These are phyloP conservation scores for Aegilops sharonensis DNA, from an alignment of 176 grass and related monocot species.

Conservation along the genomic window DNA sequence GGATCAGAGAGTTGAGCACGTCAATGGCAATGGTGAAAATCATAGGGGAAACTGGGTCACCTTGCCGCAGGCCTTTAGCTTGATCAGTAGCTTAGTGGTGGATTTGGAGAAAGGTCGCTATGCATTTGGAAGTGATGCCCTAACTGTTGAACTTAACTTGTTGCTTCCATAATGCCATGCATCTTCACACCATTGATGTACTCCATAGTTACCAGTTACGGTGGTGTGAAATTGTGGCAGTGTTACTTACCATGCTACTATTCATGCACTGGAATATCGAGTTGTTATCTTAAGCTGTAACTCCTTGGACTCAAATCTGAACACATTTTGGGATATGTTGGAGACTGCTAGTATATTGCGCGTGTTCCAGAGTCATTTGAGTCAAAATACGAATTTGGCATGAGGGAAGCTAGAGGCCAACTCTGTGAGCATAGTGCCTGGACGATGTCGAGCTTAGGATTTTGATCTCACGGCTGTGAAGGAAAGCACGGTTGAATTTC, in stretches of 20 bases:
- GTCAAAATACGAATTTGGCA: not conserved
- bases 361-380: not conserved
- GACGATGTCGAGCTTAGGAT: not conserved
- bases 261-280: not conserved
- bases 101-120: not conserved
- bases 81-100: not conserved
- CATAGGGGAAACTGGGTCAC: too few species aligned
- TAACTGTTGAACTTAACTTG: not conserved
- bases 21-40: too few species aligned
- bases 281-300: not conserved
- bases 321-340: not conserved
- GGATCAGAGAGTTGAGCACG: too few species aligned
- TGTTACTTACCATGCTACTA: not conserved
- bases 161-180: not conserved
- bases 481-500: not conserved
- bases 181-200: not conserved
- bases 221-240: not conserved
- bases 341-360: not conserved
- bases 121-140: not conserved
- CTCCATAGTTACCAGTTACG: not conserved
- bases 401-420: not conserved
- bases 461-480: not conserved
- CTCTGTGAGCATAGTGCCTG: not conserved
- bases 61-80: too few species aligned
- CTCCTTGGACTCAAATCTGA: not conserved